Evolutionary conservation across 2,329 filamentous ascomycete genomes (phyloP).

Genomic region (Hymenotorrendiella dingleyae): DNA sequence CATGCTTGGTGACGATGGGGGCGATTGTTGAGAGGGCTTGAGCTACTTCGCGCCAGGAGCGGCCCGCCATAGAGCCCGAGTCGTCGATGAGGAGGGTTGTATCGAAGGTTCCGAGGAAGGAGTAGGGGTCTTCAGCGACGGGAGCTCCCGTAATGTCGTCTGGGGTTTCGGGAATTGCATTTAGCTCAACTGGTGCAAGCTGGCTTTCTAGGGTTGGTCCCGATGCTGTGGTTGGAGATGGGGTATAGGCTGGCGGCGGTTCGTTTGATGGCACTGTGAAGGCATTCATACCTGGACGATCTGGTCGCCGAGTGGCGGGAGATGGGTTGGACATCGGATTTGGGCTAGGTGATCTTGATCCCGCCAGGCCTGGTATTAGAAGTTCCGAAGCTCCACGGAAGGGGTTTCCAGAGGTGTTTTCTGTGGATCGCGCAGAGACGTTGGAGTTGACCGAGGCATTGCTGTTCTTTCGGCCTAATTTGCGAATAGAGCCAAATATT

Average conservation of each 20-base stretch:
- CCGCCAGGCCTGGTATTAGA: background rate
- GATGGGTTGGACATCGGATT: constrained; percentile 20
- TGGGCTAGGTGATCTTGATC: constrained; percentile 4
- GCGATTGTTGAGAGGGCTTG: constrained; percentile 67
- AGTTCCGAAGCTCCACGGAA: background rate
- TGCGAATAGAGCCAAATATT: constrained; percentile 18
- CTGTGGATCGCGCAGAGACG: background rate
- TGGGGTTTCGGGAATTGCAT: constrained; percentile 33
- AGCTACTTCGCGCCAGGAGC: constrained; percentile 70
- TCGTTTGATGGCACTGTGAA: constrained; percentile 28
- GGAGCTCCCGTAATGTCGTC: constrained; percentile 23
- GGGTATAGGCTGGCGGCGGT: constrained; percentile 29
- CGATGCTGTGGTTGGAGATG: constrained; percentile 16
- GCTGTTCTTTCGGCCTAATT: constrained; percentile 18
- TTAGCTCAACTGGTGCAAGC: constrained; percentile 28
- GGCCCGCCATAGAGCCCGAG: constrained; percentile 75
- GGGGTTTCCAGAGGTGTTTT: background rate
- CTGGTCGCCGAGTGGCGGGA: constrained; percentile 24
- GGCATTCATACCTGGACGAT: constrained; percentile 27
- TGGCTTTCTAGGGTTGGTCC: constrained; percentile 10
- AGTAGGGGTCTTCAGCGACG: constrained; percentile 59
- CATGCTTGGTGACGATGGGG: constrained; percentile 73
- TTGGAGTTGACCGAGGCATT: constrained; percentile 4
- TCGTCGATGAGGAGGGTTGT: constrained; percentile 91
- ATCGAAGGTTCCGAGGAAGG: constrained; percentile 75